phyloP scores from a whole-genome alignment of 192 early-diverging fungal genomes.

The Dissophora globulifera region DNA sequence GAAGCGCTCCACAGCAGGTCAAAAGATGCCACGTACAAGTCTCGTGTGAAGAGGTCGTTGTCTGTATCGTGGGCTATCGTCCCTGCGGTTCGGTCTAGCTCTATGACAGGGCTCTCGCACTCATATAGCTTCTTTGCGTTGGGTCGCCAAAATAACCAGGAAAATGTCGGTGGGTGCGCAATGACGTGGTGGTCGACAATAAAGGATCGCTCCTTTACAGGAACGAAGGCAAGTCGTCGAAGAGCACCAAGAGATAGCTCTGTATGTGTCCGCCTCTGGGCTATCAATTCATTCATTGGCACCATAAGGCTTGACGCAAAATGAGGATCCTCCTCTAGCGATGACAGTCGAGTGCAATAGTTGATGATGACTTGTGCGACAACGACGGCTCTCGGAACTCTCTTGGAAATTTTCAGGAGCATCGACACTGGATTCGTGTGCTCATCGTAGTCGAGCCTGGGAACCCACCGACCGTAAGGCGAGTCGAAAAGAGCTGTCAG shows the following conservation, averaged over 20 bases:
- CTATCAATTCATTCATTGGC: background rate
- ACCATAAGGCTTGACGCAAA: background rate
- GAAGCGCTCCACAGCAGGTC: slow-evolving; percentile 15
- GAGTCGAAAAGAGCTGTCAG: background rate
- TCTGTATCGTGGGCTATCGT: background rate
- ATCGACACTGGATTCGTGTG: slow-evolving; percentile 10
- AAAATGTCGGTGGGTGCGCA: slow-evolving; percentile 1
- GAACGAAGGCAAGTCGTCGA: slow-evolving; percentile 9
- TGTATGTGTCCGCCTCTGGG: background rate
- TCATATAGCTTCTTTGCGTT: background rate
- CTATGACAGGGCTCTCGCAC: slow-evolving; percentile 10
- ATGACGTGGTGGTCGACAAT: slow-evolving; percentile 10
- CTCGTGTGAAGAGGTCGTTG: slow-evolving; percentile 21
- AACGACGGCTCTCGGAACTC: background rate
- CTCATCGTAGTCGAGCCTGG: slow-evolving; percentile 4
- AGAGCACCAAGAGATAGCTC: background rate
- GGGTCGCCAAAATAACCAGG: background rate
- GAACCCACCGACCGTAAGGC: background rate
- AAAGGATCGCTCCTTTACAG: background rate
- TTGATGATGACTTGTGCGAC: background rate
- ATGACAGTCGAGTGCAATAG: slow-evolving; percentile 4
- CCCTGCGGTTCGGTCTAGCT: background rate
- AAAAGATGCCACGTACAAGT: slow-evolving; percentile 22
- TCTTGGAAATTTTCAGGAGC: background rate
- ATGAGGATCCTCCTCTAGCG: background rate